Evolutionary conservation across 129 eudicot genomes (phyloP), one percentile per base, ranked within the genome.

Genomic region (Lonicera japonica): DNA sequence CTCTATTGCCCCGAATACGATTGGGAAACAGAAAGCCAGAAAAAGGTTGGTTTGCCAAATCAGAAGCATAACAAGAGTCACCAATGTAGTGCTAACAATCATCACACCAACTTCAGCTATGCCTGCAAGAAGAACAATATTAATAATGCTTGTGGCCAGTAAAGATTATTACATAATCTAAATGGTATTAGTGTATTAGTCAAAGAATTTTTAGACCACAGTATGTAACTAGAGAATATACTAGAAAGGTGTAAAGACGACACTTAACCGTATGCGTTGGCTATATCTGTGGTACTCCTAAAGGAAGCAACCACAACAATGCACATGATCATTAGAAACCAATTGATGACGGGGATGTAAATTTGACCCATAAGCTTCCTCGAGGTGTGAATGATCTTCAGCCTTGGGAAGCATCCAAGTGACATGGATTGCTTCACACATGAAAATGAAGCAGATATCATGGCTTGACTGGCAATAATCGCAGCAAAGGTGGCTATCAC

Each of bases 71-170:
- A 92, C 99, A 0, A 92, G 83, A 0, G 99, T 92, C 54, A 92
- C 95, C 61, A 92, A 70, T 8, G 83, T 23, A 0, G 96, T 92
- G 70, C 91, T 92, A 8, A 92, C 99, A 51, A 92, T 55, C 99
- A 92, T 92, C 23, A 92, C 99, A 13, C 95, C 95, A 21, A 92
- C 96, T 69, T 92, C 99, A 23, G 96, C 99, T 63, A 92, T 92
- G 70, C 99, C 96, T 92, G 78, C 64, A 77, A 51, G 18, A 62
- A 66, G 14, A 18, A 20, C 2, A 45, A 43, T 58, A 17, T 58
- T 57, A 13, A 3, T 2, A 43, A 43, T 43, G 1, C 13, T 43
- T 10, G 14, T 43, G 50, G 1, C 50, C 50, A 43, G 8, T n/a
- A 43, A 43, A 43, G 16, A 43, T 43, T 8, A 43, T 29, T n/a